A percentile compares a stretch with the other conserved stretches of the same genome.
These are phyloP conservation scores for Remersonia thermophila DNA, from an alignment of 2,329 filamentous ascomycete species.

Conservation along the genomic window DNA sequence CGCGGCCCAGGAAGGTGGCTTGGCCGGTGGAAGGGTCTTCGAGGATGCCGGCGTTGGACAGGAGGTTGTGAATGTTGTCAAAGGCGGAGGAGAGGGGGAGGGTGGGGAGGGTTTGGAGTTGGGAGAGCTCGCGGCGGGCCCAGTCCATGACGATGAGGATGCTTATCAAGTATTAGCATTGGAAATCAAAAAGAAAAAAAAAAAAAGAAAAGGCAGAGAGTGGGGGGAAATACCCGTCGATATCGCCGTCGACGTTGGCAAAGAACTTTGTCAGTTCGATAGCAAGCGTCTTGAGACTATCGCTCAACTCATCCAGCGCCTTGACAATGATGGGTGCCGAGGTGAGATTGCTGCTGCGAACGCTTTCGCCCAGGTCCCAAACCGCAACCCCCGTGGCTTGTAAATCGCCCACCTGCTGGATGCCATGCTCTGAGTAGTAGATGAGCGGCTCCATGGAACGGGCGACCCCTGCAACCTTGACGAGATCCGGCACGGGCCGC, in stretches of 20 bases:
- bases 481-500: slow-evolving; percentile 65
- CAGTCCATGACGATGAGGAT: slow-evolving; percentile 95
- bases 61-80: slow-evolving; percentile 70
- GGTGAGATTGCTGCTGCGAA: slow-evolving; percentile 81
- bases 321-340: slow-evolving; percentile 75
- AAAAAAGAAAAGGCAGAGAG: background rate
- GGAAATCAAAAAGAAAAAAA: background rate
- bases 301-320: slow-evolving; percentile 74
- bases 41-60: slow-evolving; percentile 52
- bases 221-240: slow-evolving; percentile 54
- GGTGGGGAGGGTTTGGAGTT: slow-evolving; percentile 49
- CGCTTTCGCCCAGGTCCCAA: slow-evolving; percentile 87
- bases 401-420: slow-evolving; percentile 72
- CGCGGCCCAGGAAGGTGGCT: slow-evolving; percentile 55
- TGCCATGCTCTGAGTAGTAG: slow-evolving; percentile 84
- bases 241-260: slow-evolving; percentile 82
- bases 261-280: slow-evolving; percentile 86
- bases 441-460: slow-evolving; percentile 90
- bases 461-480: slow-evolving; percentile 81
- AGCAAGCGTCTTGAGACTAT: slow-evolving; percentile 72
- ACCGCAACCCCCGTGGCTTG: slow-evolving; percentile 88
- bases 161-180: slow-evolving; percentile 28
- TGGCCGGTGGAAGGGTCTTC: slow-evolving; percentile 38
- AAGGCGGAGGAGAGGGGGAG: slow-evolving; percentile 58
- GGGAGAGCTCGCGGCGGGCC: slow-evolving; percentile 73